Conservation (phyloP, 495 filamentous ascomycete species). For the Aspergillus avenaceus region DNA sequence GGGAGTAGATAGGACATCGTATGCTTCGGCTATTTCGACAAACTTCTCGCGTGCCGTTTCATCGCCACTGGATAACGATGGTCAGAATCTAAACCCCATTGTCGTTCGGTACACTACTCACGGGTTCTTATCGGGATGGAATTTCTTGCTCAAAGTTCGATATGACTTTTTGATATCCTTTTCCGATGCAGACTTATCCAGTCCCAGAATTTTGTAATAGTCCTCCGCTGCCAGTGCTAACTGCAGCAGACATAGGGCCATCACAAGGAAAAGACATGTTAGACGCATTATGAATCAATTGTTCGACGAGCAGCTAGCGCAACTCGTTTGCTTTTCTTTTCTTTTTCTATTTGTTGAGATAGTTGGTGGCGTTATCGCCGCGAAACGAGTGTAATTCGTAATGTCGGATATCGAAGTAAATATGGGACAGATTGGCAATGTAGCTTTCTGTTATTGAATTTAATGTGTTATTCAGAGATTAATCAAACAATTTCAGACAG, state of each 20-base stretch:
- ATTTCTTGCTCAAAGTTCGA: slow-evolving; percentile 88
- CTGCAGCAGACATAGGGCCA: slow-evolving; percentile 41
- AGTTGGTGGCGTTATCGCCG: neutral
- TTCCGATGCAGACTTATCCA: slow-evolving; percentile 78
- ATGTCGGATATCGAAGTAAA: neutral
- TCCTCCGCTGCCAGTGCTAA: slow-evolving; percentile 66
- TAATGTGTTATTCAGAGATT: neutral
- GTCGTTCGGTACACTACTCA: slow-evolving; percentile 39
- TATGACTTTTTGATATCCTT: slow-evolving; percentile 97
- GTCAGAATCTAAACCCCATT: neutral
- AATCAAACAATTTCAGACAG: neutral
- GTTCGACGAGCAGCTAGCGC: neutral
- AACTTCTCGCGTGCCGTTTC: slow-evolving; percentile 83
- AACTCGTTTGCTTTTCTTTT: neutral
- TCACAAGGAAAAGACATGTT: slow-evolving; percentile 13
- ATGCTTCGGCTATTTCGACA: slow-evolving; percentile 91
- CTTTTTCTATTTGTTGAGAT: no score
- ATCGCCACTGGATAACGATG: slow-evolving; percentile 55
- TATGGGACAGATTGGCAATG: neutral
- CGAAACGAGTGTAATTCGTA: neutral
- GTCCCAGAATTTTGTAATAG: slow-evolving; percentile 88
- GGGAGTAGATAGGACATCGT: slow-evolving; percentile 82
- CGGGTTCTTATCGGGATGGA: slow-evolving; percentile 98
- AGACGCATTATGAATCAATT: slow-evolving; percentile 19
- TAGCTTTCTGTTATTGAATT: no score